Percentiles rank a stretch among this genome's conserved stretches.
Evolutionary conservation across 1,284 basidiomycete species (phyloP).

Genomic region (Ceratobasidium sp.): DNA sequence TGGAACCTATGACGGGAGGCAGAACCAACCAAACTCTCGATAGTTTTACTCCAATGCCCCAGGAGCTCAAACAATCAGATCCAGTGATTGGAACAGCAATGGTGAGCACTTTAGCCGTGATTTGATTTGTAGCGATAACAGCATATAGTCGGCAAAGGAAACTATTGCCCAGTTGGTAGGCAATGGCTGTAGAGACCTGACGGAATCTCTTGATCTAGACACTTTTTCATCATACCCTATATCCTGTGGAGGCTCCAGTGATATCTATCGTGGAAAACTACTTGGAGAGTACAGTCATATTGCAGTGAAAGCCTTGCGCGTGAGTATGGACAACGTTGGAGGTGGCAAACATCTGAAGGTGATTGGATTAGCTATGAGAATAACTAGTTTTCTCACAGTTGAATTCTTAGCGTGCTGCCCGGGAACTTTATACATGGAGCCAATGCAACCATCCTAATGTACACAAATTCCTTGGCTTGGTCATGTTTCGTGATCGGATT

Average conservation of each 20-base stretch:
- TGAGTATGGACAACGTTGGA: background rate
- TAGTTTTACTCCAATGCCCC: too few relatives aligned
- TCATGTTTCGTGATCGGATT: background rate
- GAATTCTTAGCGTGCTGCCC: constrained; percentile 5
- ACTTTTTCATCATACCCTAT: background rate
- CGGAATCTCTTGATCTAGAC: background rate
- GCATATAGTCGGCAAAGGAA: too few relatives aligned
- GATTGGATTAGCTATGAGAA: background rate
- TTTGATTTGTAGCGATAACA: too few relatives aligned
- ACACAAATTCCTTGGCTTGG: background rate
- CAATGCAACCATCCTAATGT: constrained; percentile 2
- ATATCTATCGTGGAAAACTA: constrained; percentile 2
- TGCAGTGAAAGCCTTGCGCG: constrained; percentile 1
- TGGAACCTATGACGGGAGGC: too few relatives aligned
- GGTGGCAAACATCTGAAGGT: background rate
- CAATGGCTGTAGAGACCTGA: background rate
- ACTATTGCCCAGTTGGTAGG: too few relatives aligned
- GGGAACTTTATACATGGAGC: constrained; percentile 10
- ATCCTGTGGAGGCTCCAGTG: background rate
- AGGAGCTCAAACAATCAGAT: too few relatives aligned
- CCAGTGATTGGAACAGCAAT: too few relatives aligned
- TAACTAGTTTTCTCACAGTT: background rate
- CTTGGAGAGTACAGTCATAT: background rate
- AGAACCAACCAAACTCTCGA: too few relatives aligned
- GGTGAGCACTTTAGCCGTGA: too few relatives aligned